phyloP scores from a whole-genome alignment of 306 rosid genomes.

The Citrullus mucosospermus region DNA sequence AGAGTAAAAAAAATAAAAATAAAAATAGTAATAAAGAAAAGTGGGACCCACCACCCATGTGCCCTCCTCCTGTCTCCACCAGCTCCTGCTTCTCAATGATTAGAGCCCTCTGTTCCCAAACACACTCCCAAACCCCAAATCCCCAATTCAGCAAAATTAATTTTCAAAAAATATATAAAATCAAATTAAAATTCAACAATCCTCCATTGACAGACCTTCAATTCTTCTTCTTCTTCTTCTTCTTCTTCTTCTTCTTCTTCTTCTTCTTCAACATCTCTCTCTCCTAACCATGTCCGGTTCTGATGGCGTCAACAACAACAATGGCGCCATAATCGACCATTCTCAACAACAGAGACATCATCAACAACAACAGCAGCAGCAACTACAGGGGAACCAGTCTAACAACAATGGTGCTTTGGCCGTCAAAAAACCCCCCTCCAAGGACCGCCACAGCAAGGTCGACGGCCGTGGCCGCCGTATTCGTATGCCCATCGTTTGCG shows the following conservation, averaged over 20 bases:
- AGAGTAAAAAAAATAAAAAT: background rate
- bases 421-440: conserved; percentile 70
- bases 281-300: conserved; percentile 55
- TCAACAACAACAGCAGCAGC: background rate
- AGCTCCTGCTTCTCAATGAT: conserved; percentile 95
- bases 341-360: conserved; percentile 15
- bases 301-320: conserved; percentile 30
- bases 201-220: background rate
- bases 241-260: background rate
- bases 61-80: conserved; percentile 98
- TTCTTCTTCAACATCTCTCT: background rate
- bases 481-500: conserved; percentile 96
- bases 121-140: conserved; percentile 11
- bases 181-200: background rate
- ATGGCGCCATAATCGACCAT: conserved; percentile 27
- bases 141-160: background rate
- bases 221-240: background rate
- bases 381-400: conserved; percentile 5
- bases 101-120: conserved; percentile 27
- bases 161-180: too few species aligned
- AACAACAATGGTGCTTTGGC: conserved; percentile 23
- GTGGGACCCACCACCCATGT: conserved; percentile 50
- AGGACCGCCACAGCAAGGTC: conserved; percentile 95
- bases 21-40: background rate
- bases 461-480: conserved; percentile 92